A percentile compares a stretch with the other conserved stretches of the same genome.
These are phyloP conservation scores for Salpingoeca rosetta DNA, from an alignment of 78 protist species.

Conservation along the genomic window DNA sequence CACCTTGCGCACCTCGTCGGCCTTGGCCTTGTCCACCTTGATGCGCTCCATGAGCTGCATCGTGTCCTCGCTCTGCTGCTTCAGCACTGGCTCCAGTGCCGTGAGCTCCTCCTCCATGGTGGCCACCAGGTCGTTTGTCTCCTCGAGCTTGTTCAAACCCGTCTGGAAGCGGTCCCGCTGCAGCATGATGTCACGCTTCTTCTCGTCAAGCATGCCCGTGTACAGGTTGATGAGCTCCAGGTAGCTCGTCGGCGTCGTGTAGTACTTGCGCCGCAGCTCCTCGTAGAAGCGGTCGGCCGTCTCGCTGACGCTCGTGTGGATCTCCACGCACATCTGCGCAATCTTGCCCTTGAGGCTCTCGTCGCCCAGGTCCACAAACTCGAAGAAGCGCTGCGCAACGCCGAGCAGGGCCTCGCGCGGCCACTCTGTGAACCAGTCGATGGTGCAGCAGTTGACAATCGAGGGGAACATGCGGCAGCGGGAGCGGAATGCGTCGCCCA, in stretches of 20 bases:
- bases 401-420: conserved; percentile 71
- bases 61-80: conserved; percentile 1
- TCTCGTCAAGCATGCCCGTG: conserved; percentile 26
- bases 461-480: conserved; percentile 78
- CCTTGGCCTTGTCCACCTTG: not conserved
- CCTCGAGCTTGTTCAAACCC: conserved; percentile 48
- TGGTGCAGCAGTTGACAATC: conserved; percentile 70
- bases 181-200: not conserved
- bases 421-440: conserved; percentile 85
- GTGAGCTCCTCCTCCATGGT: conserved; percentile 25
- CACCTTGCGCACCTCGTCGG: not conserved
- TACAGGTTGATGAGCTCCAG: conserved; percentile 51
- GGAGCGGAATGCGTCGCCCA: conserved; percentile 53
- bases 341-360: not conserved
- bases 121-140: conserved; percentile 27
- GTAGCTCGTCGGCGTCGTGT: conserved; percentile 63
- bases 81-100: conserved; percentile 39
- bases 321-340: conserved; percentile 23
- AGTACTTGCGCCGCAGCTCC: conserved; percentile 45
- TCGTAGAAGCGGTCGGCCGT: conserved; percentile 12
- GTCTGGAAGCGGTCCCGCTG: conserved; percentile 6
- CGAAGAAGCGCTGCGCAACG: conserved; percentile 44
- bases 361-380: not conserved
- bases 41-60: conserved; percentile 4
- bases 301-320: conserved; percentile 38